Percentiles rank a stretch among this genome's conserved stretches.
Evolutionary conservation across 2,329 filamentous ascomycete genomes (phyloP).

Genomic region (Ambrosiella beaveri): DNA sequence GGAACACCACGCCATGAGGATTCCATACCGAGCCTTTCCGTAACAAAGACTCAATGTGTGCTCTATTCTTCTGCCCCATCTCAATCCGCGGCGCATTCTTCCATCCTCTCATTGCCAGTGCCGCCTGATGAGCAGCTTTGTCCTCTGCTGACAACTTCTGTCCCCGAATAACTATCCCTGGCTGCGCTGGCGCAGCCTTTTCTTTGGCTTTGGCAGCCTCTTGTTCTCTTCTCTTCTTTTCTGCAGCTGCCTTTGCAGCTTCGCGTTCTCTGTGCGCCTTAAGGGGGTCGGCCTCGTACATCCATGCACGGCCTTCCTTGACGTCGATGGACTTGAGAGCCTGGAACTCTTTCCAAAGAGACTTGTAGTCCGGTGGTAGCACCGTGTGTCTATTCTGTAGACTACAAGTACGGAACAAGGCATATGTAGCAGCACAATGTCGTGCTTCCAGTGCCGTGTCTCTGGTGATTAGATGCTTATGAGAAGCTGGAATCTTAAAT

Average conservation of each 20-base stretch:
- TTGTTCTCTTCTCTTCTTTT: slow-evolving; percentile 62
- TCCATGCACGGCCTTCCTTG: slow-evolving; percentile 60
- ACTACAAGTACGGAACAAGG: slow-evolving; percentile 76
- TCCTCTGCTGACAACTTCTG: slow-evolving; percentile 24
- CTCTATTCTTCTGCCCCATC: slow-evolving; percentile 67
- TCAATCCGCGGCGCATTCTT: slow-evolving; percentile 75
- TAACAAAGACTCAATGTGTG: slow-evolving; percentile 63
- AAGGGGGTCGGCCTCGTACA: slow-evolving; percentile 95
- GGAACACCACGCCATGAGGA: slow-evolving; percentile 52
- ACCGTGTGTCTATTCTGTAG: slow-evolving; percentile 95
- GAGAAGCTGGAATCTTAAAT: slow-evolving; percentile 60
- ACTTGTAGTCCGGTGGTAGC: slow-evolving; percentile 75
- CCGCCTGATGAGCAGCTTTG: slow-evolving; percentile 15
- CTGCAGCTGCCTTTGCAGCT: slow-evolving; percentile 54
- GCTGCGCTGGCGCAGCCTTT: slow-evolving; percentile 24
- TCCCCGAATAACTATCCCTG: slow-evolving; percentile 8
- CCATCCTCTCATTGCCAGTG: slow-evolving; percentile 54
- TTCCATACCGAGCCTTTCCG: slow-evolving; percentile 76
- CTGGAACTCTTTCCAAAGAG: slow-evolving; percentile 83
- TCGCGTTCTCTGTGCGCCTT: slow-evolving; percentile 61
- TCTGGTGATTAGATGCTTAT: slow-evolving; percentile 59
- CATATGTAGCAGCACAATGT: slow-evolving; percentile 85
- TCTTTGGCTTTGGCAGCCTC: slow-evolving; percentile 48
- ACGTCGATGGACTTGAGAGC: slow-evolving; percentile 66
- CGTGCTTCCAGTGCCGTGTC: slow-evolving; percentile 75